Evolutionary conservation across 352 stramenopile genomes (phyloP), one percentile per base, ranked within the genome.

Genomic region (Globisporangium ultimum): DNA sequence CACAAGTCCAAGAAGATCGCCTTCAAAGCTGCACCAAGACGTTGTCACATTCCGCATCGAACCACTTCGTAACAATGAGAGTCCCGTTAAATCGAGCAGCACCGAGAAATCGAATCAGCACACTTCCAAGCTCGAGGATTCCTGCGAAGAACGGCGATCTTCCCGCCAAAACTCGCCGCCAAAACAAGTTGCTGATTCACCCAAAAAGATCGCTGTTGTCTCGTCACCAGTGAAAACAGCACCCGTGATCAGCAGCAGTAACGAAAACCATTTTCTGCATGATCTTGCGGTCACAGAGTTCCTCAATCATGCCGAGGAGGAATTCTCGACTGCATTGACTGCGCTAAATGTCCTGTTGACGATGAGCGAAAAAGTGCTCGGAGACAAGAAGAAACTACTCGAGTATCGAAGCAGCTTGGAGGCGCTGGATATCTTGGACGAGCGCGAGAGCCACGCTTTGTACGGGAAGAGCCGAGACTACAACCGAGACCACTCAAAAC

Each of bases 291-390:
- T 93, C 15, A 70, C 65, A 0, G 74, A 94, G 34, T 94, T 94
- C 42, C 50, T 91, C 8, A 88, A 59, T 18, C 79, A 92, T 48
- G 78, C 83, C 9, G 68, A 88, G 48, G 85, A 94, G 53, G 82
- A 91, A 52, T 76, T 89, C 32, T 89, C 80, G 24, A 94, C 85
- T 9, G 78, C 83, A 0, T 21, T 84, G 24, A 92, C 85, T n/a
- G 85, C 83, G 17, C 58, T 94, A 4, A 91, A 84, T 34, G 80
- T 94, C 9, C 48, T 94, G 24, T 52, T 92, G 6, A 72, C 69
- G 4, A 91, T 94, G 70, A 83, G 83, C 18, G 83, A 93, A 32
- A 84, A 80, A 24, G 67, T 68, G 6, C 50, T 64, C 15, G 60
- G 54, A 3, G 83, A 94, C 45, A 52, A 49, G 11, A 84, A 76